Evolutionary conservation across 768 basidiomycete species (phyloP), one percentile per base, ranked within the genome.

Genomic region (Dictyophora rubrovolvata): DNA sequence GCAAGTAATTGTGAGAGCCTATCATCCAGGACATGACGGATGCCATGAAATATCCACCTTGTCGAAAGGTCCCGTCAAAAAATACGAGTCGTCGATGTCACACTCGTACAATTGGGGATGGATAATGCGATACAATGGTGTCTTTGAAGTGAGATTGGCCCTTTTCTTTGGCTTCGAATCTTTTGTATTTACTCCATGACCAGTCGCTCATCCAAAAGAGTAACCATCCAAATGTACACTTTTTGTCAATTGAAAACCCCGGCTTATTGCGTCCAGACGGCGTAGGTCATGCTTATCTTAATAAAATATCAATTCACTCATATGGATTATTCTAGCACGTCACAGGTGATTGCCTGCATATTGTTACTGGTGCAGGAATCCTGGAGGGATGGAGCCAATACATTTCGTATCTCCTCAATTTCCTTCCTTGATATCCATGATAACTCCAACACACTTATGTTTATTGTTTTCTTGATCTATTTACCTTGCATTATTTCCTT

Each of bases 71-170:
- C 63, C 62, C 11, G 11, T 52, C 34, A 50, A 49, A 17, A 36
- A 73, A 61, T 73, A 81, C 18, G 63, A 71, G 61, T 76, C 77
- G 1, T 77, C 73, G 59, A 60, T 62, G 42, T 74, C 74, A 72
- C 72, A 74, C 33, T 82, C 77, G 76, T 86, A 79, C 65, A 86
- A 87, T 65, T 86, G 85, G 85, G 77, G 73, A 0, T 75, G 77
- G 69, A 84, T 87, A 52, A 66, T 71, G 67, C 73, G 76, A 60
- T 81, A 79, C 60, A 86, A 87, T 60, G 65, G 69, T n/a, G 68
- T 77, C 14, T 84, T 86, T 64, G 70, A 83, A 77, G 84, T 84
- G 42, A 20, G 72, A 66, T 21, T 28, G 5, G 23, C 35, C 47
- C 5, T 48, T 5, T 46, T 36, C 52, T 34, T 33, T 60, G 35